Conservation (phyloP, 495 filamentous ascomycete genomes). For the Daldinia loculata region DNA sequence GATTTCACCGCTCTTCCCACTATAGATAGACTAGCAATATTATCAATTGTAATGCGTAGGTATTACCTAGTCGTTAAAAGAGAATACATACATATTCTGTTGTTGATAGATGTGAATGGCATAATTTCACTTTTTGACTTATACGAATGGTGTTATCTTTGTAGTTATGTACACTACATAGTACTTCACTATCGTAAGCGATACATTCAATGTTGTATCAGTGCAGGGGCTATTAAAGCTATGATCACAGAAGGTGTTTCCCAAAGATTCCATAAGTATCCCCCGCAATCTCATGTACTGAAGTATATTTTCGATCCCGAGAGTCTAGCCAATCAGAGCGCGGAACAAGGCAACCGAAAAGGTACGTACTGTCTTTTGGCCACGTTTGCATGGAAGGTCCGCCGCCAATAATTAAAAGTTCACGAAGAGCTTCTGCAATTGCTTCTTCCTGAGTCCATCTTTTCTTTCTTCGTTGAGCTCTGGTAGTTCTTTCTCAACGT, state of each 20-base stretch:
- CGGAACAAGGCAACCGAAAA: constrained; percentile 26
- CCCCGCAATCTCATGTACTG: constrained; percentile 34
- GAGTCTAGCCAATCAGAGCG: constrained; percentile 35
- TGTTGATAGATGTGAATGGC: not conserved
- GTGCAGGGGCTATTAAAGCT: not conserved
- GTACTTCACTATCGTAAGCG: not conserved
- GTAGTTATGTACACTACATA: not conserved
- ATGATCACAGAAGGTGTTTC: constrained; percentile 10
- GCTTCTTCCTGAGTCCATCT: constrained; percentile 37
- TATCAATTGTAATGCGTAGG: not conserved
- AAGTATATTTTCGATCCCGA: constrained; percentile 20
- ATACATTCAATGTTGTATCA: not conserved
- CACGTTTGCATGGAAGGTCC: constrained; percentile 41
- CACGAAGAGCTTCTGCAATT: constrained; percentile 31
- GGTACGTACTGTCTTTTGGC: constrained; percentile 45
- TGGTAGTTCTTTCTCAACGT: constrained; percentile 51
- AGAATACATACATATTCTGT: not conserved
- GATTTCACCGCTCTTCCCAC: constrained; percentile 23
- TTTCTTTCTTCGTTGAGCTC: constrained; percentile 52
- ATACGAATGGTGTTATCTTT: not conserved
- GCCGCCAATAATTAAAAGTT: constrained; percentile 44
- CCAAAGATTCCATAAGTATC: constrained; percentile 34
- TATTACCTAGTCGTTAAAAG: not conserved
- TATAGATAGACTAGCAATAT: not conserved
- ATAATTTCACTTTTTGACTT: not conserved